Percentiles rank a stretch among this genome's conserved stretches.
phyloP scores from a whole-genome alignment of 305 asterid genomes.

The Fraxinus platypoda region DNA sequence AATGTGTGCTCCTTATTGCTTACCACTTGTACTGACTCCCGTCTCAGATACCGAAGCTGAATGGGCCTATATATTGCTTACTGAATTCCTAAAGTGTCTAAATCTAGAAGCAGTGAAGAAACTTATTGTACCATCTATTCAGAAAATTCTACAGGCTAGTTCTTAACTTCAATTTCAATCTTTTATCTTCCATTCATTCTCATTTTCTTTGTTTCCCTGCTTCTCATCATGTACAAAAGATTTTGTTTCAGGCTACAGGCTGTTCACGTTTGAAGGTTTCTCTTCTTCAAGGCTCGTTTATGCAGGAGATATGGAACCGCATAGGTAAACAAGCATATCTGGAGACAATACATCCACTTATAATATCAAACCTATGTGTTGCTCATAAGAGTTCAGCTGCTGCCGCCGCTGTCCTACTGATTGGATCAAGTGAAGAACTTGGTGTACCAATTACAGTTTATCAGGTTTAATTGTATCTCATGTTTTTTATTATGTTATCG shows the following conservation, averaged over 20 bases:
- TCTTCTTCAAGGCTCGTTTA: constrained; percentile 98
- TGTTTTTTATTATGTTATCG: constrained; percentile 12
- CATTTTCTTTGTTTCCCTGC: constrained; percentile 15
- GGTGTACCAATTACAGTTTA: constrained; percentile 91
- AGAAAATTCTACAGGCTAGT: constrained; percentile 87
- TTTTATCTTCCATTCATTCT: constrained; percentile 15
- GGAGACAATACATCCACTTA: constrained; percentile 76
- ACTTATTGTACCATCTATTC: constrained; percentile 72
- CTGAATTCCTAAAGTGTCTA: constrained; percentile 72
- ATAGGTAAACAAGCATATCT: constrained; percentile 83
- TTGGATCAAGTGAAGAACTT: constrained; percentile 96
- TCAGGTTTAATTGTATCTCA: constrained; percentile 56
- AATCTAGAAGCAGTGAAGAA: constrained; percentile 61
- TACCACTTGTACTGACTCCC: constrained; percentile 64
- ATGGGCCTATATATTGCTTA: constrained; percentile 75
- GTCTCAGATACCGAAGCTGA: constrained; percentile 80
- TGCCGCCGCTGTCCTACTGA: constrained; percentile 88
- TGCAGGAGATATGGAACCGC: constrained; percentile 81
- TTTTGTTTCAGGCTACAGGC: constrained; percentile 65
- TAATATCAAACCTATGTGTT: constrained; percentile 74
- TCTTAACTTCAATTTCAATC: constrained; percentile 26
- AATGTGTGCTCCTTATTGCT: constrained; percentile 94
- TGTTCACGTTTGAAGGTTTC: constrained; percentile 89
- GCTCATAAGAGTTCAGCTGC: constrained; percentile 72
- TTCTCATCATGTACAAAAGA: constrained; percentile 25